phyloP scores from a whole-genome alignment of 257 asterid species.

The Lycium ferocissimum region DNA sequence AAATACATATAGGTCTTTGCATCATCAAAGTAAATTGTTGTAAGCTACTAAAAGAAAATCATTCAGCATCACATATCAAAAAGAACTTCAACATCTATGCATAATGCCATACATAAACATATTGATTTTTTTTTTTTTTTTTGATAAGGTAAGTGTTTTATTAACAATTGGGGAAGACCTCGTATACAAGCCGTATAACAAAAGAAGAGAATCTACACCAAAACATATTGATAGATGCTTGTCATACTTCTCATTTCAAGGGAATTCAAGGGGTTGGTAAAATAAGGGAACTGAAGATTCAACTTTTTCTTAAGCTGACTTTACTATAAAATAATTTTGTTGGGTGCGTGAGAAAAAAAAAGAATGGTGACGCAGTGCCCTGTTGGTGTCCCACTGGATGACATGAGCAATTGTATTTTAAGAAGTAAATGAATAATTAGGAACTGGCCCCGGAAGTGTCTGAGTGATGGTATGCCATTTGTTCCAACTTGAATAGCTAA shows the following conservation, averaged over 20 bases:
- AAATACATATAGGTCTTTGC: background rate
- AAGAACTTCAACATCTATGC: background rate
- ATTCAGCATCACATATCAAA: background rate
- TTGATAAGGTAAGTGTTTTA: too few relatives aligned
- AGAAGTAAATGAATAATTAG: conserved; percentile 1
- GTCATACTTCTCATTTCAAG: background rate
- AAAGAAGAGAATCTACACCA: too few relatives aligned
- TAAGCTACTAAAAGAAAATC: background rate
- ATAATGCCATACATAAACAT: background rate
- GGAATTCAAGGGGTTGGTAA: background rate
- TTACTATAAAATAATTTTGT: background rate
- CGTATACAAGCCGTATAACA: too few relatives aligned
- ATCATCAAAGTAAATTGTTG: background rate
- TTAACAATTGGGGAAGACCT: too few relatives aligned
- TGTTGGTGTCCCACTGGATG: background rate
- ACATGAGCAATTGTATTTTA: background rate
- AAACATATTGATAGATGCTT: background rate
- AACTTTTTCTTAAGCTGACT: background rate
- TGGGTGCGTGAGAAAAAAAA: background rate
- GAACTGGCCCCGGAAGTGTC: background rate
- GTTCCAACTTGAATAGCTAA: background rate
- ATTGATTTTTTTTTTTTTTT: too few relatives aligned
- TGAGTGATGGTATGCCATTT: background rate
- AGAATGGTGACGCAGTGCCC: background rate
- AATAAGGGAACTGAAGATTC: conserved; percentile 4